phyloP scores from a whole-genome alignment of 257 asterid species.

The Datura wrightii region DNA sequence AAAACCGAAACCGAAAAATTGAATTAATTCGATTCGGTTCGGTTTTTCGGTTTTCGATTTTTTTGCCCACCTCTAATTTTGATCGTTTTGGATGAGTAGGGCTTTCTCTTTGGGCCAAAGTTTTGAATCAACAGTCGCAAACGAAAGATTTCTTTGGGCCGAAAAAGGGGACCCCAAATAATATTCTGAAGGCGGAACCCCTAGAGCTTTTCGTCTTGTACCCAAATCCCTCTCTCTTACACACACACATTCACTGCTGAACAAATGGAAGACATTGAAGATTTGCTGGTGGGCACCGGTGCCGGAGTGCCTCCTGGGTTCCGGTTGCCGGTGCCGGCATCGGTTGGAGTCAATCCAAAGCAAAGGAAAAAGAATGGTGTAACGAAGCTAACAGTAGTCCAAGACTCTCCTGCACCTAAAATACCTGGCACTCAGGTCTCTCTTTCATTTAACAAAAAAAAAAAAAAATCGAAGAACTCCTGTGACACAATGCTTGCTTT shows the following conservation, averaged over 20 bases:
- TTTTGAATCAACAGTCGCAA: neutral
- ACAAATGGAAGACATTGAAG: conserved; percentile 88
- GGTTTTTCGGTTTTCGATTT: too few species aligned
- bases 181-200: neutral
- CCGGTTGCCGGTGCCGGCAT: conserved; percentile 60
- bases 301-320: conserved; percentile 79
- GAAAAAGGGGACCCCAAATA: neutral
- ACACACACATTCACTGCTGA: neutral
- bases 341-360: conserved; percentile 70
- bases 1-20: too few species aligned
- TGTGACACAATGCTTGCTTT: neutral
- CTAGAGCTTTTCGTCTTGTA: neutral
- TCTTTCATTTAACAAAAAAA: neutral
- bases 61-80: too few species aligned
- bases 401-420: conserved; percentile 49
- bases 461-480: neutral
- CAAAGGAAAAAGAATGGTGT: conserved; percentile 45
- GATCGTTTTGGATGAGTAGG: too few species aligned
- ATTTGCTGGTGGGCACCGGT: conserved; percentile 63
- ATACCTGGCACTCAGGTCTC: conserved; percentile 90
- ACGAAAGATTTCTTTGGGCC: neutral
- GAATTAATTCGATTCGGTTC: too few species aligned
- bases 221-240: neutral
- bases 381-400: conserved; percentile 37
- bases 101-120: neutral